Evolutionary conservation across 1,139 yeast species (phyloP), one percentile per base, ranked within the genome.

Genomic region (Kurtzmaniella quercitrusa): DNA sequence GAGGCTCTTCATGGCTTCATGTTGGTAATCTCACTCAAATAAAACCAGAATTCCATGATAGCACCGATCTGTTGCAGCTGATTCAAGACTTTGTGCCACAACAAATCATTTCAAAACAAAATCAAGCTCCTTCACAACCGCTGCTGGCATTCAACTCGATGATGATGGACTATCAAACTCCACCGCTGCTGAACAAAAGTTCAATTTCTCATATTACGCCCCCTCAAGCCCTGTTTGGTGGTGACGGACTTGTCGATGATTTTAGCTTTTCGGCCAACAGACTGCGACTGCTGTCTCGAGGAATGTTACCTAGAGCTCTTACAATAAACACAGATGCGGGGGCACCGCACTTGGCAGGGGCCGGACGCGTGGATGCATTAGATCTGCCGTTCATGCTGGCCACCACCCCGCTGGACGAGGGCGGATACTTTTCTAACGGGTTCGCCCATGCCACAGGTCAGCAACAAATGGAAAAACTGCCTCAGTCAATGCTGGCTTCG

Each of bases 341-440:
- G 3, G 30, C 30, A 20, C 30, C 23, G 20, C 17, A 33, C 15
- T 60, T 38, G 9, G 54, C 63, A 42, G 57, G 55, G 43, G 66
- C 65, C n/a, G 38, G 40, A 20, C 34, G 40, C 15, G 59, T 57
- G 12, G 59, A 59, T 42, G 50, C 68, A 2, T 61, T 71, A 38
- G 74, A 71, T 47, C 68, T 75, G 11, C 77, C 77, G 21, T 71
- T 71, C 50, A 63, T 68, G 64, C 66, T 74, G 17, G 72, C 74
- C 6, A 60, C 66, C 4, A 63, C 69, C 2, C 72, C 71, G 2
- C 55, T 65, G 5, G 76, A 71, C 20, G 76, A 71, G 32, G 61
- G 49, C 41, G 61, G 62, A 19, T 63, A 59, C 47, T 63, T 63
- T 46, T 48, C 57, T 42, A 53, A 56, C 39, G 61, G 59, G 8